A percentile compares a stretch with the other conserved stretches of the same genome.
These are phyloP conservation scores for Perilla frutescens DNA, from an alignment of 257 asterid species.

Conservation along the genomic window DNA sequence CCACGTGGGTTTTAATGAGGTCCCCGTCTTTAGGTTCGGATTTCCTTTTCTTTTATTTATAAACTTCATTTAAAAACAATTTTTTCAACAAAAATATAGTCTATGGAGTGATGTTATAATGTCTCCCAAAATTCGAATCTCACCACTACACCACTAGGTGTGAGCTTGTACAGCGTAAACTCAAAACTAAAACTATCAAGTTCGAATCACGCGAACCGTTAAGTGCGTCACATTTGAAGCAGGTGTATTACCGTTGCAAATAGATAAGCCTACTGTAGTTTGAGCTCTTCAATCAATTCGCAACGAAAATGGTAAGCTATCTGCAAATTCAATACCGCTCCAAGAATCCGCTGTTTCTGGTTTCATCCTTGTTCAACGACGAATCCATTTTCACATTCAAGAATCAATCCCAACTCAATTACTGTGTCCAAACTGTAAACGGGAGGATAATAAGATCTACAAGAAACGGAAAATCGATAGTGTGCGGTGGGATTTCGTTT, in stretches of 20 bases:
- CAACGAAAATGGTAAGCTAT: constrained; percentile 37
- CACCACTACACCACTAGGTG: too few species aligned
- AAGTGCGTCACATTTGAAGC: too few species aligned
- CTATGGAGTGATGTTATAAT: too few species aligned
- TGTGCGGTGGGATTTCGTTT: constrained; percentile 55
- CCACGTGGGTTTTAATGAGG: too few species aligned
- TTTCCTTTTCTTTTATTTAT: too few species aligned
- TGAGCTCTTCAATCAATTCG: background rate
- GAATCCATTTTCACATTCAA: constrained; percentile 33
- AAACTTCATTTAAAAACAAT: too few species aligned
- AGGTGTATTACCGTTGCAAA: background rate
- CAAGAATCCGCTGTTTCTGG: constrained; percentile 37
- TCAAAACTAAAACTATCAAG: too few species aligned
- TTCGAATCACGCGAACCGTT: too few species aligned
- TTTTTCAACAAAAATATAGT: too few species aligned
- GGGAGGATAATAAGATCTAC: constrained; percentile 28
- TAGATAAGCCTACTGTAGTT: constrained; percentile 7
- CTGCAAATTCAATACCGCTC: constrained; percentile 36
- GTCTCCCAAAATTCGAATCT: too few species aligned
- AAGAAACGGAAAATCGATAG: constrained; percentile 34
- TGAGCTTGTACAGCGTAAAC: too few species aligned
- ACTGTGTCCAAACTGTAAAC: constrained; percentile 32
- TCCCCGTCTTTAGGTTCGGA: too few species aligned
- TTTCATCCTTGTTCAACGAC: constrained; percentile 34
- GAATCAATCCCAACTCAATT: constrained; percentile 33